Percentiles rank a stretch among this genome's conserved stretches.
These are phyloP conservation scores for Yarrowia sp. DNA, from an alignment of 805 yeast species.

Conservation along the genomic window DNA sequence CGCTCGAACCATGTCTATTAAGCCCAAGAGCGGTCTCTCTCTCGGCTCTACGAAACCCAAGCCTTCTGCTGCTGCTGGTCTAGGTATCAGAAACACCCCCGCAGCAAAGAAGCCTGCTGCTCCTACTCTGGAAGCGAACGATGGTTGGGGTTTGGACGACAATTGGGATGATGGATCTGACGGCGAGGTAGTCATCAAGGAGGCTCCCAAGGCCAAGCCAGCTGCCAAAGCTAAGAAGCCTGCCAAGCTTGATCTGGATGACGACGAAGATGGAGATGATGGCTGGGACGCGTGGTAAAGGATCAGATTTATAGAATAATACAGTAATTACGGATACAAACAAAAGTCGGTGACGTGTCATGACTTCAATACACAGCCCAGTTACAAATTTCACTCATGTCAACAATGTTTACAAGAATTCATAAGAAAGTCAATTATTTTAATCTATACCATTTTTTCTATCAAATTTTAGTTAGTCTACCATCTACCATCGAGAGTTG, in stretches of 20 bases:
- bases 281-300: constrained; percentile 24
- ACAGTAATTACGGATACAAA: too few species aligned
- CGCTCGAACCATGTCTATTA: constrained; percentile 4
- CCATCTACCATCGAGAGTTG: constrained; percentile 39
- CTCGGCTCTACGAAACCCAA: not conserved
- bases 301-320: not conserved
- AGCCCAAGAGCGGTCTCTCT: constrained; percentile 16
- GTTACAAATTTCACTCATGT: too few species aligned
- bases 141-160: constrained; percentile 15
- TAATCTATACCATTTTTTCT: constrained; percentile 7
- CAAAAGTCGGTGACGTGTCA: too few species aligned
- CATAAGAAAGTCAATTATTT: too few species aligned
- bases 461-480: constrained; percentile 29
- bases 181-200: constrained; percentile 21
- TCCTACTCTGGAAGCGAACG: not conserved
- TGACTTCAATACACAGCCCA: too few species aligned
- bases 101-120: not conserved
- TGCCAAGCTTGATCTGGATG: constrained; percentile 22
- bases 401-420: too few species aligned
- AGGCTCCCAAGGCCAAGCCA: constrained; percentile 11
- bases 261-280: constrained; percentile 29
- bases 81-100: not conserved
- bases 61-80: not conserved
- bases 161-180: constrained; percentile 25
- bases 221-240: constrained; percentile 12